Conservation (phyloP, 768 basidiomycete species). For the Amanita subjunquillea region DNA sequence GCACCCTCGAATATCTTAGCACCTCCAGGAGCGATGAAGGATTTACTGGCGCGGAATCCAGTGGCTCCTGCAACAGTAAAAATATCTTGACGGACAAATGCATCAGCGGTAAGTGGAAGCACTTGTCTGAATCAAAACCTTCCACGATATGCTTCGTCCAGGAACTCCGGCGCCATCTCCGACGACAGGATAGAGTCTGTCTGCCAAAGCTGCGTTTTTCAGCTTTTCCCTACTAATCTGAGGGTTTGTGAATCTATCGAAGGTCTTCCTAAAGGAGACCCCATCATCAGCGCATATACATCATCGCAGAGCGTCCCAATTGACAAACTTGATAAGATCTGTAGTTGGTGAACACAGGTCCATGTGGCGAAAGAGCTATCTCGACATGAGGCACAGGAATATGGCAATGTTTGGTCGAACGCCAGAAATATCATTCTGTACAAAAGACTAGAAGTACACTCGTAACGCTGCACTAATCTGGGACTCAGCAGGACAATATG, state of each 20-base stretch:
- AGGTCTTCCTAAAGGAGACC: slow-evolving; percentile 24
- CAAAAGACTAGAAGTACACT: slow-evolving; percentile 45
- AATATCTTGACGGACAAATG: slow-evolving; percentile 1
- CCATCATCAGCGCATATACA: background rate
- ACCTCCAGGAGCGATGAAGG: slow-evolving; percentile 16
- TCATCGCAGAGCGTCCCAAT: background rate
- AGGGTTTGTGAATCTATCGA: slow-evolving; percentile 38
- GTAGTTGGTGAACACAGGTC: background rate
- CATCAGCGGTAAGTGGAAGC: background rate
- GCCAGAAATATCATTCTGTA: background rate
- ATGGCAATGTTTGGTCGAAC: background rate
- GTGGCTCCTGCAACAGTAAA: background rate
- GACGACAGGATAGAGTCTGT: slow-evolving; percentile 39
- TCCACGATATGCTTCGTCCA: slow-evolving; percentile 83
- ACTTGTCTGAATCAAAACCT: slow-evolving; percentile 33
- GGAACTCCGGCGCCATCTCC: slow-evolving; percentile 36
- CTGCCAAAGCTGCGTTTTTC: slow-evolving; percentile 54
- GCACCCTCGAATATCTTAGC: slow-evolving; percentile 40
- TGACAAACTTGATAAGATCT: slow-evolving; percentile 12
- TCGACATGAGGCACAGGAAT: background rate
- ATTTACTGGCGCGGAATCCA: slow-evolving; percentile 3
- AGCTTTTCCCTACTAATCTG: slow-evolving; percentile 50
- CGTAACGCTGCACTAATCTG: slow-evolving; percentile 41
- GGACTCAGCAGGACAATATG: slow-evolving; percentile 89
- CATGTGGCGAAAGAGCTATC: background rate